Conservation (phyloP, 108 stramenopile genomes). For the Chaetoceros muelleri region DNA sequence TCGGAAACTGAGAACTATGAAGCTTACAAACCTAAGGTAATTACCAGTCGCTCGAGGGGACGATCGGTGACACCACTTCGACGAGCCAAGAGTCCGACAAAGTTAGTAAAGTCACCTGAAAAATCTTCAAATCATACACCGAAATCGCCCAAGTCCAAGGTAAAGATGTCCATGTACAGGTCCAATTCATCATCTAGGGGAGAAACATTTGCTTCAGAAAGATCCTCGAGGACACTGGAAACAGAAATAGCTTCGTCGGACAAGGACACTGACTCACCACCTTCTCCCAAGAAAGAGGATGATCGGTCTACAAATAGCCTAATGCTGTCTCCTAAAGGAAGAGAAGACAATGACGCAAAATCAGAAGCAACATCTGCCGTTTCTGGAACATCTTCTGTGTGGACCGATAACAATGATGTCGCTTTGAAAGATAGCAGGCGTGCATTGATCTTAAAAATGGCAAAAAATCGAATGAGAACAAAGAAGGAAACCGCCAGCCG, state of each 20-base stretch:
- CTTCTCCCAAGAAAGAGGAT: background rate
- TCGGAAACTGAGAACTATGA: constrained; percentile 1
- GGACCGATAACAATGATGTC: constrained; percentile 32
- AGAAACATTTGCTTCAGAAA: no score
- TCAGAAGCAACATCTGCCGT: constrained; percentile 38
- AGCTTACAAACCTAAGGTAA: background rate
- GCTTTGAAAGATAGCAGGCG: constrained; percentile 49
- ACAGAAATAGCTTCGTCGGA: background rate
- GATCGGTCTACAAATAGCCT: background rate
- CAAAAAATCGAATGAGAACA: constrained; percentile 74
- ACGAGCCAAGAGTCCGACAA: background rate
- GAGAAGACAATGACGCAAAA: constrained; percentile 24
- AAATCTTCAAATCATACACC: background rate
- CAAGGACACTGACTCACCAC: background rate
- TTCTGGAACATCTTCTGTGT: constrained; percentile 36
- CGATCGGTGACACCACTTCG: background rate
- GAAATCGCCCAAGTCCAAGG: background rate
- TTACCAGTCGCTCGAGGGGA: background rate
- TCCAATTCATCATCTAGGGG: background rate
- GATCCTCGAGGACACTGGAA: background rate
- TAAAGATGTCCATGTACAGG: background rate
- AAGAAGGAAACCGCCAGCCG: no score
- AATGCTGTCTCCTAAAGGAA: background rate
- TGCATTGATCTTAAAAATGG: constrained; percentile 82
- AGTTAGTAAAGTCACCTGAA: no score